phyloP scores from a whole-genome alignment of 139 green algal species.

The Edaphochlamys debaryana region DNA sequence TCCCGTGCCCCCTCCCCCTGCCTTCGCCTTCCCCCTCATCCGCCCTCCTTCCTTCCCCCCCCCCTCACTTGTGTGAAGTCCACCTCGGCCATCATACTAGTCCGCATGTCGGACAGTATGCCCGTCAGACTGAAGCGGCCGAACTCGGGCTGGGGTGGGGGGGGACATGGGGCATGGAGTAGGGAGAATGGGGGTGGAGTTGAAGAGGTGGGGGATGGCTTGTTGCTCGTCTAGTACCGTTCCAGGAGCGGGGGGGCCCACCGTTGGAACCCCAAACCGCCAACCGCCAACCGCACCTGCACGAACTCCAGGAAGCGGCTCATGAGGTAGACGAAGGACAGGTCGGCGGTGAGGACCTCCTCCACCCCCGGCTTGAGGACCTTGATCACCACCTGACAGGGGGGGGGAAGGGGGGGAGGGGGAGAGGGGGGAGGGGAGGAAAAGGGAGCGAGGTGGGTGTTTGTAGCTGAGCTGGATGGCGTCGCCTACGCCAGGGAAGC shows the following conservation, averaged over 20 bases:
- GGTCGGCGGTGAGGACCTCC: constrained; percentile 89
- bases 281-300: constrained; percentile 22
- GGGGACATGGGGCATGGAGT: no score
- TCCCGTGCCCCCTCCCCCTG: no score
- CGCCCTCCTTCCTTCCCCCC: no score
- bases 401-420: background rate
- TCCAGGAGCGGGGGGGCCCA: no score
- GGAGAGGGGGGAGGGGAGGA: background rate
- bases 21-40: no score
- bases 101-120: constrained; percentile 76
- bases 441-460: background rate
- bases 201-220: no score
- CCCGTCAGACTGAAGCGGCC: constrained; percentile 79
- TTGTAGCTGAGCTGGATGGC: no score
- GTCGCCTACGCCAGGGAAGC: no score
- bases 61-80: constrained; percentile 49
- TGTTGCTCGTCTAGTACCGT: no score
- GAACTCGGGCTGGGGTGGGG: constrained; percentile 72
- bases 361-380: constrained; percentile 96
- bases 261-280: no score
- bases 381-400: constrained; percentile 78
- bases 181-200: no score
- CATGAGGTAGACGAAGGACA: constrained; percentile 88
- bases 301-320: constrained; percentile 84
- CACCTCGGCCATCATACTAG: constrained; percentile 93